Evolutionary conservation across 1,284 basidiomycete species (phyloP).

Genomic region (Neonothopanus nambi): DNA sequence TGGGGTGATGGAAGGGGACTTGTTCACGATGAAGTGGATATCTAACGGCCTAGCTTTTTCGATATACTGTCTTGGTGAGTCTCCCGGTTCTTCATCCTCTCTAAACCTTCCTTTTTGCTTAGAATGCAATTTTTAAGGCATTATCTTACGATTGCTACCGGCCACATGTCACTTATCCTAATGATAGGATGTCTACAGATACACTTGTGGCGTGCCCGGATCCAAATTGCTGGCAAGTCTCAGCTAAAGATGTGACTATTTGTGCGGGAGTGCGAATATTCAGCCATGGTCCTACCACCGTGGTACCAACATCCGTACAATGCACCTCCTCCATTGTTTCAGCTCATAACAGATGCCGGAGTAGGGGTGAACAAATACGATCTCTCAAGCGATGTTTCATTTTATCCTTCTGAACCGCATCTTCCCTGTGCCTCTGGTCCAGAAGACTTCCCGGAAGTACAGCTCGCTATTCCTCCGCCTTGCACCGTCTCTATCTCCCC

Average conservation of each 20-base stretch:
- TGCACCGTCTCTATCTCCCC: too few relatives aligned
- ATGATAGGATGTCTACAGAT: too few relatives aligned
- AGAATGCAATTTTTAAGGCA: too few relatives aligned
- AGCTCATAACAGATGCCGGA: too few relatives aligned
- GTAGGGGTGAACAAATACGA: neutral
- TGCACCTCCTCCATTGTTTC: too few relatives aligned
- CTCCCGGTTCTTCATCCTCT: neutral
- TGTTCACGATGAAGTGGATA: conserved; percentile 61
- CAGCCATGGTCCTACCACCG: conserved; percentile 53
- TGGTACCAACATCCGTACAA: conserved; percentile 42
- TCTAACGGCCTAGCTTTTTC: conserved; percentile 64
- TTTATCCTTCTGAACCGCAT: too few relatives aligned
- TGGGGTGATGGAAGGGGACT: conserved; percentile 62
- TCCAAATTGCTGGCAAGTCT: conserved; percentile 59
- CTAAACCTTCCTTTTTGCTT: neutral
- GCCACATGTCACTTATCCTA: conserved; percentile 53
- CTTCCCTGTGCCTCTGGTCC: too few relatives aligned
- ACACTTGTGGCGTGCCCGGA: conserved; percentile 65
- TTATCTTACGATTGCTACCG: conserved; percentile 60
- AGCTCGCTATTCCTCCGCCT: too few relatives aligned
- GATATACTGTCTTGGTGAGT: conserved; percentile 61
- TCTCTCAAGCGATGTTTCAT: too few relatives aligned
- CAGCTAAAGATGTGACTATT: conserved; percentile 47
- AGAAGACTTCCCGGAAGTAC: too few relatives aligned
- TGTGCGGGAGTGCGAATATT: conserved; percentile 53